Base-by-base conservation (phyloP, 176 grass and related monocot genomes). In the Tuctoria greenei region DNA sequence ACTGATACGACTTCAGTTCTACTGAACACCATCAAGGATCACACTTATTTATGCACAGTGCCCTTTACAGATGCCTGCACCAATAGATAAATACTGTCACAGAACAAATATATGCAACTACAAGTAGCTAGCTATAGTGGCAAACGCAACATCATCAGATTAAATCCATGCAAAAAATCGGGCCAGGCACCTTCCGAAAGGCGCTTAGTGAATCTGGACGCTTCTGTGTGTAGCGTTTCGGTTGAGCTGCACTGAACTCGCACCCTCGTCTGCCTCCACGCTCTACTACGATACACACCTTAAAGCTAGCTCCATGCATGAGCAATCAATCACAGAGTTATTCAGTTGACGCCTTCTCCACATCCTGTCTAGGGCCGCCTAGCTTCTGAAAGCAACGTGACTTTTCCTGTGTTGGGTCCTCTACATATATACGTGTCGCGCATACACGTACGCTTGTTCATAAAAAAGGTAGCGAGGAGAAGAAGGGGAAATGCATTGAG, bases 321-420 rank as follows among this genome's bases (percentile, higher is more conserved):
- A 62, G 63, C 4, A 67, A 71, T 26, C 4, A 67, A 71, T 26
- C 42, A 24, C n/a, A 50, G 42, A 39, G 64, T 68, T 2, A 44
- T 60, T 76, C 66, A 78, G 44, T 36, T 71, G 21, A 7, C 56
- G 31, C 62, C 69, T 76, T 69, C 55, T 76, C 36, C 72, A 61
- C 35, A 68, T 9, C 52, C 26, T 58, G 12, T 44, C 2, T 82
- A 47, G 81, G 41, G 20, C 42, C 66, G 11, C 51, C n/a, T n/a
- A 43, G 56, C 18, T 42, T 45, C 25, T 56, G 66, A 78, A 84
- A 84, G 74, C 37, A 65, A 18, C 15, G 20, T 27, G 26, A 20
- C 74, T 84, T 84, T 84, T 25, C 23, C 23, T 27, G 18, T 36
- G 31, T 31, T 31, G 31, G 31, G 31, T 31, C 31, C 31, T 31